Percentiles rank a stretch among this genome's conserved stretches.
Evolutionary conservation across 257 asterid genomes (phyloP).

Genomic region (Fraxinus pennsylvanica): DNA sequence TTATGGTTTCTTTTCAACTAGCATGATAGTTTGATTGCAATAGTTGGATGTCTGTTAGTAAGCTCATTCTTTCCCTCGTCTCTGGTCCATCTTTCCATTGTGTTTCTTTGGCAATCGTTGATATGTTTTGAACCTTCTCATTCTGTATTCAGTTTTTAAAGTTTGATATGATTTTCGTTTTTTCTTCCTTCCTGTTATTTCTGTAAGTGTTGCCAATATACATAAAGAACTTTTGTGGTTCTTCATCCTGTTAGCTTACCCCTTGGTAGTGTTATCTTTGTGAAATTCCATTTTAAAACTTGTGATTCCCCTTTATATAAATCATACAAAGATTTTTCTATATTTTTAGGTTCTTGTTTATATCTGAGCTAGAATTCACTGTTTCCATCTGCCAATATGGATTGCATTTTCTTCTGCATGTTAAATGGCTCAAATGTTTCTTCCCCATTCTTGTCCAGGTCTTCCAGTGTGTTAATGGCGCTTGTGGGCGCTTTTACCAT

Average conservation of each 20-base stretch:
- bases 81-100: background rate
- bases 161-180: background rate
- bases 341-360: background rate
- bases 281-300: too few relatives aligned
- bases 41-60: background rate
- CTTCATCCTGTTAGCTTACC: too few relatives aligned
- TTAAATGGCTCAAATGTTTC: background rate
- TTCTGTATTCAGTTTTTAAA: background rate
- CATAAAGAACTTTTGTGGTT: too few relatives aligned
- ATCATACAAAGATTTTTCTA: background rate
- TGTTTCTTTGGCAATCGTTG: background rate
- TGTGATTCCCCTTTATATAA: background rate
- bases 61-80: background rate
- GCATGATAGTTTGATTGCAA: background rate
- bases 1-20: background rate
- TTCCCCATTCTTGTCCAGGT: constrained; percentile 51
- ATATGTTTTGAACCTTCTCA: background rate
- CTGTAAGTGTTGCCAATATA: background rate
- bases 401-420: background rate
- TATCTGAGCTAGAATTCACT: background rate
- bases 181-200: background rate
- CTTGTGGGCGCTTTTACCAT: constrained; percentile 91
- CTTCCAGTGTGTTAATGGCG: constrained; percentile 76
- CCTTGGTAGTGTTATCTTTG: too few relatives aligned
- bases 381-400: background rate